Percentiles rank a stretch among this genome's conserved stretches.
phyloP scores from a whole-genome alignment of 768 basidiomycete genomes.

The Rhodotorula graminis region DNA sequence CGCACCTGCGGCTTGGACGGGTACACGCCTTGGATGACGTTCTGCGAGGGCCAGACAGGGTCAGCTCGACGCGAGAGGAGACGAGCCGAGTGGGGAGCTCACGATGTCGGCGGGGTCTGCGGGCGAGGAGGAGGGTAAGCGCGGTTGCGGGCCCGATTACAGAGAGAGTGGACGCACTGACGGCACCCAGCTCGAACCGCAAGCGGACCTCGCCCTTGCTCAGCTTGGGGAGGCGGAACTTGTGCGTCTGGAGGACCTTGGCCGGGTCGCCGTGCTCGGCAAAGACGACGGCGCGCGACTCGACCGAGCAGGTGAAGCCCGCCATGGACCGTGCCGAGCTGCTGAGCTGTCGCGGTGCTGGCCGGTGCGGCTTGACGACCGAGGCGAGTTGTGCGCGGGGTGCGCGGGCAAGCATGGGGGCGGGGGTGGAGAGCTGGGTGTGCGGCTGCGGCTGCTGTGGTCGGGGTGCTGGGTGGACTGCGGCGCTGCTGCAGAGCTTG shows the following conservation, averaged over 20 bases:
- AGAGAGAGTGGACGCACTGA: conserved; percentile 21
- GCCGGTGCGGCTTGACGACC: neutral
- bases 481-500: too few species aligned
- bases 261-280: conserved; percentile 29
- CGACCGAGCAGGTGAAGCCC: conserved; percentile 11
- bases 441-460: too few species aligned
- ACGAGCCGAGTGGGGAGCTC: neutral
- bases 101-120: conserved; percentile 38
- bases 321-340: conserved; percentile 5
- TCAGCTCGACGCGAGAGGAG: too few species aligned
- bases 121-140: neutral
- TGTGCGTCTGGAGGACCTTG: conserved; percentile 12
- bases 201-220: conserved; percentile 27
- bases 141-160: fast-evolving
- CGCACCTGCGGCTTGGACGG: conserved; percentile 29
- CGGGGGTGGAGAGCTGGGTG: too few species aligned
- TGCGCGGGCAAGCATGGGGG: too few species aligned
- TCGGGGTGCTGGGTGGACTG: too few species aligned
- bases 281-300: conserved; percentile 36
- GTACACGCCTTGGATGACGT: conserved; percentile 42
- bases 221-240: conserved; percentile 27
- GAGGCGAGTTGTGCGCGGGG: too few species aligned
- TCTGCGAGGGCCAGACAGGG: conserved; percentile 5
- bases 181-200: conserved; percentile 26
- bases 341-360: neutral